These are phyloP conservation scores for Tuber borchii DNA, from an alignment of 495 filamentous ascomycete species.

Conservation along the genomic window DNA sequence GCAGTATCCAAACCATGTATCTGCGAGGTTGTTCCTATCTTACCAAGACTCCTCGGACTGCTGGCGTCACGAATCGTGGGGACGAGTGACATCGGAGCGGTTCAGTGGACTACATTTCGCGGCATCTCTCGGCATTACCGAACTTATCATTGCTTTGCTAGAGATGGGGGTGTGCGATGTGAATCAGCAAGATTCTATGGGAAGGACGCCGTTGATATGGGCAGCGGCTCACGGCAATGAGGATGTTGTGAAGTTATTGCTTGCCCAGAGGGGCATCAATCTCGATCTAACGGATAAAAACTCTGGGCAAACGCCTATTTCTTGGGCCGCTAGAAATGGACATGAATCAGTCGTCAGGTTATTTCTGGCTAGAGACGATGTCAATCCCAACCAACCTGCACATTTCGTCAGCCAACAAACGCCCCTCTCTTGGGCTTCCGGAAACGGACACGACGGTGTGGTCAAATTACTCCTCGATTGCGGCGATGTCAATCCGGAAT, in stretches of 20 bases:
- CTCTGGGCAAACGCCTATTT: constrained; percentile 38
- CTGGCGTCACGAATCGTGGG: background rate
- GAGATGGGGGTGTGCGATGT: constrained; percentile 17
- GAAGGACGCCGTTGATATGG: constrained; percentile 33
- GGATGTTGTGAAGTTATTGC: constrained; percentile 39
- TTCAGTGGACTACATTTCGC: background rate
- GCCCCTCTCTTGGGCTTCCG: constrained; percentile 45
- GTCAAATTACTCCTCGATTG: constrained; percentile 22
- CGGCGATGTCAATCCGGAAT: constrained; percentile 15
- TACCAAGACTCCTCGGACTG: background rate
- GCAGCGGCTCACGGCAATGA: constrained; percentile 40
- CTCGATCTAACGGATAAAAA: constrained; percentile 11
- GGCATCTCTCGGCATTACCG: background rate
- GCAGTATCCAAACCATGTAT: background rate
- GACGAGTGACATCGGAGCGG: background rate
- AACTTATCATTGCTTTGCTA: background rate
- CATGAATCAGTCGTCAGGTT: constrained; percentile 33
- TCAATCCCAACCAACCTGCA: constrained; percentile 11
- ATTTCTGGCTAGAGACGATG: constrained; percentile 29
- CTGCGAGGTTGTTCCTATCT: background rate
- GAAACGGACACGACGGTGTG: constrained; percentile 43
- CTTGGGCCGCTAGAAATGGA: constrained; percentile 39
- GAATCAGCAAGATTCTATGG: constrained; percentile 11
- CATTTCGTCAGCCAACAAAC: constrained; percentile 36
- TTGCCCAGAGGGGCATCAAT: constrained; percentile 7